A percentile compares a stretch with the other conserved stretches of the same genome.
Conservation (phyloP, 1,284 basidiomycete genomes). For the Phylloporus sp. region DNA sequence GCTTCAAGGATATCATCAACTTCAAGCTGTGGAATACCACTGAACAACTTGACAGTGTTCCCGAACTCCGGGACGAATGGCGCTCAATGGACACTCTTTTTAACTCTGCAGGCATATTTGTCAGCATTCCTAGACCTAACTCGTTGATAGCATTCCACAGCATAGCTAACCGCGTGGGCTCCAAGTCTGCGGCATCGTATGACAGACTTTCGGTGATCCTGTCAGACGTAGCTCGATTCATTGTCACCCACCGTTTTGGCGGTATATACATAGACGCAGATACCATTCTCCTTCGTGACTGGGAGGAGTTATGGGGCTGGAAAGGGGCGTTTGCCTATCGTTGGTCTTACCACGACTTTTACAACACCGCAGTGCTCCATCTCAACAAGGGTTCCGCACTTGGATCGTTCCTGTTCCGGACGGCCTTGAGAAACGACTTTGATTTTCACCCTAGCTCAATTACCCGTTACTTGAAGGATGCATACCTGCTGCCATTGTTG, state of each 20-base stretch:
- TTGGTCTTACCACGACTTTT: conserved; percentile 80
- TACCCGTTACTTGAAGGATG: conserved; percentile 3
- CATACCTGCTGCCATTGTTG: background rate
- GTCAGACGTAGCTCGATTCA: conserved; percentile 85
- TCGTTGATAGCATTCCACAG: background rate
- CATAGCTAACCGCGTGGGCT: conserved; percentile 74
- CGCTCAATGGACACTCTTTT: conserved; percentile 68
- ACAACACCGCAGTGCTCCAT: conserved; percentile 82
- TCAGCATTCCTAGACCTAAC: conserved; percentile 38
- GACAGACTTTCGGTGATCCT: conserved; percentile 70
- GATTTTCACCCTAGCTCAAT: conserved; percentile 2
- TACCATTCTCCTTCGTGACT: conserved; percentile 45
- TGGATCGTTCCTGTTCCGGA: conserved; percentile 1
- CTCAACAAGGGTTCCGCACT: conserved; percentile 66
- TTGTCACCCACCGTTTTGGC: conserved; percentile 76
- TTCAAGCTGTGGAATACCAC: conserved; percentile 92
- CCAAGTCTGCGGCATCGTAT: conserved; percentile 74
- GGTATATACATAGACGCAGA: conserved; percentile 88
- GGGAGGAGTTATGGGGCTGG: conserved; percentile 47
- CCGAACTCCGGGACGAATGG: conserved; percentile 80
- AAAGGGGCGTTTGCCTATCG: conserved; percentile 79
- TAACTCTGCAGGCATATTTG: conserved; percentile 73
- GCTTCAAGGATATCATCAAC: conserved; percentile 68
- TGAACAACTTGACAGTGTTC: conserved; percentile 77
- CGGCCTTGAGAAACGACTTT: conserved; percentile 1